Evolutionary conservation across 129 eudicot species (phyloP).

Genomic region (Pittosporum tobira): DNA sequence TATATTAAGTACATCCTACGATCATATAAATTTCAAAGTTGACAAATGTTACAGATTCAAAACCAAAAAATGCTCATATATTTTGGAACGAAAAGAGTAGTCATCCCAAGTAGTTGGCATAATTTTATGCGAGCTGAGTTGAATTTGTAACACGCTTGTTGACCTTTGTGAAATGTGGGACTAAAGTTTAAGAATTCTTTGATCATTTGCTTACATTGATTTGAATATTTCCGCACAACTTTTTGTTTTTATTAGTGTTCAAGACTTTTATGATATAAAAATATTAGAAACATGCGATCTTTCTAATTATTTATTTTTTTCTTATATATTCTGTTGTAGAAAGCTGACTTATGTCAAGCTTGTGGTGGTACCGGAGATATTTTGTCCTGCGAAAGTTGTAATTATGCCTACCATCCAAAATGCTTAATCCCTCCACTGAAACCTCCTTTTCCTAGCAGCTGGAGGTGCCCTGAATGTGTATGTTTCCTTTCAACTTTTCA

Average conservation of each 20-base stretch:
- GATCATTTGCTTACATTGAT: background rate
- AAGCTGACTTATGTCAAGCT: conserved; percentile 67
- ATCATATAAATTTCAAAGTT: too few species aligned
- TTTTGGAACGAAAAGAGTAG: too few species aligned
- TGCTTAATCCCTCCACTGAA: conserved; percentile 73
- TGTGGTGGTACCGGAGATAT: conserved; percentile 64
- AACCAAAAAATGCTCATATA: too few species aligned
- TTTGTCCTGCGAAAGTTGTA: conserved; percentile 72
- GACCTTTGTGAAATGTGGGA: background rate
- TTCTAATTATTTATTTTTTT: background rate
- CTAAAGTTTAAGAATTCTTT: background rate
- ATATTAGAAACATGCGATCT: background rate
- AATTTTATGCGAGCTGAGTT: background rate
- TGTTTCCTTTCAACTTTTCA: conserved; percentile 19
- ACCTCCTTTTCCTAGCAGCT: conserved; percentile 65
- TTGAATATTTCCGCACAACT: background rate
- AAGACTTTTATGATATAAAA: too few species aligned
- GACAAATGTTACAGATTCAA: too few species aligned
- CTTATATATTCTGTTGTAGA: conserved; percentile 26
- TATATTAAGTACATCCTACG: too few species aligned
- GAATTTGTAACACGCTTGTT: background rate
- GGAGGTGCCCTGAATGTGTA: conserved; percentile 99
- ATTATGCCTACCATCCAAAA: conserved; percentile 78
- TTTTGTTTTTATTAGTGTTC: background rate
- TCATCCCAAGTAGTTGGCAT: background rate